A percentile compares a stretch with the other conserved stretches of the same genome.
Conservation (phyloP, 2,329 filamentous ascomycete species). For the Teratosphaeria gauchensis region DNA sequence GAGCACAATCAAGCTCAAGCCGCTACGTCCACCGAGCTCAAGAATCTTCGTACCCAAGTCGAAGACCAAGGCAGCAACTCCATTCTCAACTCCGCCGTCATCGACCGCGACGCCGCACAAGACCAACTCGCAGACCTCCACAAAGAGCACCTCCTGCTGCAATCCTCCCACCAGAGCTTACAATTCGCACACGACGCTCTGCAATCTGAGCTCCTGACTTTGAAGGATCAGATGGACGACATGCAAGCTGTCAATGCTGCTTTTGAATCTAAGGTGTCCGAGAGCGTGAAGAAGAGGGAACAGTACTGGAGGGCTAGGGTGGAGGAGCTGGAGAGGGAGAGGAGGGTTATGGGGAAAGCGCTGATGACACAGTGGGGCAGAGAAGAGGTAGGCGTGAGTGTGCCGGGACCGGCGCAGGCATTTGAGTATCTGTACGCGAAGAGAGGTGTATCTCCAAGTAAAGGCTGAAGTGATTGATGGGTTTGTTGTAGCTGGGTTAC, state of each 20-base stretch:
- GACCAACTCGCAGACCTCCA: constrained; percentile 7
- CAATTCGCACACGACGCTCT: not conserved
- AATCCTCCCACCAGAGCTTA: constrained; percentile 1
- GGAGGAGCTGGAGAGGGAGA: constrained; percentile 20
- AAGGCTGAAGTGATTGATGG: not conserved
- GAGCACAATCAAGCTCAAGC: constrained; percentile 5
- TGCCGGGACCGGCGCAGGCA: constrained; percentile 16
- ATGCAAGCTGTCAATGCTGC: constrained; percentile 10
- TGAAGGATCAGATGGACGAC: constrained; percentile 1
- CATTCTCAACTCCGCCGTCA: constrained; percentile 16
- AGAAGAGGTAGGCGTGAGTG: constrained; percentile 25
- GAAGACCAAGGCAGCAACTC: constrained; percentile 13
- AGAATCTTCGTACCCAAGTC: constrained; percentile 8
- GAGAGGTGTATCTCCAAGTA: not conserved
- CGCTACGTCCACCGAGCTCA: not conserved
- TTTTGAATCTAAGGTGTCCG: constrained; percentile 14
- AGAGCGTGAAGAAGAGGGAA: constrained; percentile 15
- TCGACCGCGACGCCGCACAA: constrained; percentile 19
- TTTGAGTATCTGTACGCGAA: constrained; percentile 24
- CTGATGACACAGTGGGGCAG: constrained; percentile 79
- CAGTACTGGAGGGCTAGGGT: constrained; percentile 14
- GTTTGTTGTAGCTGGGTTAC: not conserved
- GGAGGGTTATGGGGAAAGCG: constrained; percentile 32
- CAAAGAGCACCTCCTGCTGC: not conserved
- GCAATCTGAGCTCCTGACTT: constrained; percentile 1